These are phyloP conservation scores for Metarhizium anisopliae DNA, from an alignment of 2,329 filamentous ascomycete species.

Conservation along the genomic window DNA sequence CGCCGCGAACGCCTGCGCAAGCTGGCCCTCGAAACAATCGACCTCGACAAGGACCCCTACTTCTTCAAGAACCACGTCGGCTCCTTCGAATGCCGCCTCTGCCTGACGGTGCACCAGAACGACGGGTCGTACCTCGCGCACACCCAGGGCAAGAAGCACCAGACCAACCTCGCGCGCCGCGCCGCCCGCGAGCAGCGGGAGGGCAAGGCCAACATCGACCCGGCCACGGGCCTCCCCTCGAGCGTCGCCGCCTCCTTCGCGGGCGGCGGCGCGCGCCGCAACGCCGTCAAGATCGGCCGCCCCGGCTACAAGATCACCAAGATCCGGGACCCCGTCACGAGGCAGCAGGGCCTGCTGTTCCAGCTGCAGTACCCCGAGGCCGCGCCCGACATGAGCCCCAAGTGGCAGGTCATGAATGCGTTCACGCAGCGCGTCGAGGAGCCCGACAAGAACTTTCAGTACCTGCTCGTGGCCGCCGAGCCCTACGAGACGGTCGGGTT, in stretches of 20 bases:
- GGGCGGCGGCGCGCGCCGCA: slow-evolving; percentile 52
- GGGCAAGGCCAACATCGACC: slow-evolving; percentile 61
- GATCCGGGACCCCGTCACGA: slow-evolving; percentile 76
- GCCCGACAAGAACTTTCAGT: slow-evolving; percentile 89
- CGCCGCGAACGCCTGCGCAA: slow-evolving; percentile 94
- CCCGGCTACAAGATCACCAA: slow-evolving; percentile 98
- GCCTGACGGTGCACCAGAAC: slow-evolving; percentile 96
- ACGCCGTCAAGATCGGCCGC: slow-evolving; percentile 87
- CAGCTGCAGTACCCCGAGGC: slow-evolving; percentile 95
- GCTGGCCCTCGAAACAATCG: slow-evolving; percentile 96
- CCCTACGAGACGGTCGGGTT: slow-evolving; percentile 97
- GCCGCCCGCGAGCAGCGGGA: slow-evolving; percentile 94
- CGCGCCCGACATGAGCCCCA: slow-evolving; percentile 61
- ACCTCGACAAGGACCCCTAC: slow-evolving; percentile 98
- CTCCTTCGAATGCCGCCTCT: slow-evolving; percentile 94
- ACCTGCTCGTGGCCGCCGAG: slow-evolving; percentile 88
- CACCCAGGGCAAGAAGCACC: slow-evolving; percentile 97
- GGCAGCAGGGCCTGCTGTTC: slow-evolving; percentile 87
- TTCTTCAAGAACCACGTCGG: slow-evolving; percentile 99
- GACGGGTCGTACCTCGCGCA: slow-evolving; percentile 98
- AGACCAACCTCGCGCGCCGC: slow-evolving; percentile 92
- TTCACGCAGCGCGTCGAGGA: slow-evolving; percentile 95
- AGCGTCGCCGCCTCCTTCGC: slow-evolving; percentile 66
- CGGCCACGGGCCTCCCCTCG: slow-evolving; percentile 59
- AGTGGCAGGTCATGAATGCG: slow-evolving; percentile 94